phyloP scores from a whole-genome alignment of 352 stramenopile genomes.

The Phytophthora cryptogea region DNA sequence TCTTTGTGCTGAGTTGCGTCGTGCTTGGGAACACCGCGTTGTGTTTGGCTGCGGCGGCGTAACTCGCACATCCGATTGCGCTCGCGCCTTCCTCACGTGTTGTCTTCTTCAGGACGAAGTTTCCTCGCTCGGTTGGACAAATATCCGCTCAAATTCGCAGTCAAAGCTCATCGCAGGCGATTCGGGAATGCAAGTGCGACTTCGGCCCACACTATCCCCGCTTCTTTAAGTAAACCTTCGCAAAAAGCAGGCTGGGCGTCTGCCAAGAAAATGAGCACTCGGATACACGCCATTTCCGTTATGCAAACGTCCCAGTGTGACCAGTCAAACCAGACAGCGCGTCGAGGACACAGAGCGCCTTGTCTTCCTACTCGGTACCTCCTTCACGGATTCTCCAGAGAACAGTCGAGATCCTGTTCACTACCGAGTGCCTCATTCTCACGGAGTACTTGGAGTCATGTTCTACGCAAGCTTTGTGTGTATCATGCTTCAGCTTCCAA shows the following conservation, averaged over 20 bases:
- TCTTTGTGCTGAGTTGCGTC: constrained; percentile 14
- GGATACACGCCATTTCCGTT: neutral
- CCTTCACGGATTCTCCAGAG: constrained; percentile 9
- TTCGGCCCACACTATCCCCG: neutral
- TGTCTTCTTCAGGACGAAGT: constrained; percentile 9
- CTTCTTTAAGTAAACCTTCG: neutral
- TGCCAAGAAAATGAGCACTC: constrained; percentile 1
- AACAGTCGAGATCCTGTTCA: constrained; percentile 32
- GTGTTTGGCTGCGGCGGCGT: constrained; percentile 6
- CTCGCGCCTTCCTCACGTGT: constrained; percentile 20
- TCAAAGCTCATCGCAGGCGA: constrained; percentile 13
- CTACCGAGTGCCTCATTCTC: constrained; percentile 37
- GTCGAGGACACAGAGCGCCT: constrained; percentile 2
- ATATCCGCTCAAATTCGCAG: constrained; percentile 7
- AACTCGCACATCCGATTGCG: constrained; percentile 20
- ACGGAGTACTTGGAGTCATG: constrained; percentile 42
- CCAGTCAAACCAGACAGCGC: neutral
- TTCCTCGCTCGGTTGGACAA: constrained; percentile 17
- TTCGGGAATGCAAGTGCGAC: neutral
- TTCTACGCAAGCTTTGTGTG: constrained; percentile 31
- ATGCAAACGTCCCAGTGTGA: constrained; percentile 1
- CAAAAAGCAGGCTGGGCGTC: constrained; percentile 1
- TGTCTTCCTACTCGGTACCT: constrained; percentile 1
- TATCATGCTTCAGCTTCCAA: constrained; percentile 30
- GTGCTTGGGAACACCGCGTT: constrained; percentile 11